A percentile compares a stretch with the other conserved stretches of the same genome.
These are phyloP conservation scores for Conidiobolus incongruus DNA, from an alignment of 371 early-diverging fungal species.

Conservation along the genomic window DNA sequence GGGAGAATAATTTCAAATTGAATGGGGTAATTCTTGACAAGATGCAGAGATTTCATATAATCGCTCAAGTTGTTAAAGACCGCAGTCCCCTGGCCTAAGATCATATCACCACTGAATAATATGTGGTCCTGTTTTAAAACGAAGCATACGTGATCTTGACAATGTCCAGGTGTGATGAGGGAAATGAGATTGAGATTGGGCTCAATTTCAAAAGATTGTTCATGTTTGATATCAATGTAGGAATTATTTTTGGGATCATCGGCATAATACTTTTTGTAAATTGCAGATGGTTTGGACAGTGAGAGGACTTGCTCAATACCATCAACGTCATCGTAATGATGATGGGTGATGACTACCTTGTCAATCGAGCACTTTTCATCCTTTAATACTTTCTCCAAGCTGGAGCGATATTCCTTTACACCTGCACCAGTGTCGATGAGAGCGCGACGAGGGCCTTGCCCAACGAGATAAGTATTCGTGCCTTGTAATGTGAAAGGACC, in stretches of 20 bases:
- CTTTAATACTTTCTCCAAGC: constrained; percentile 23
- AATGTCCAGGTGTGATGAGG: constrained; percentile 66
- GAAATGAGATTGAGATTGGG: too few relatives aligned
- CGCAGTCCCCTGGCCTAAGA: constrained; percentile 65
- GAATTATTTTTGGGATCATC: too few relatives aligned
- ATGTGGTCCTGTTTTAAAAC: constrained; percentile 41
- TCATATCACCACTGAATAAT: constrained; percentile 60
- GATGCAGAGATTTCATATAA: constrained; percentile 36
- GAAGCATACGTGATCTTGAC: constrained; percentile 52
- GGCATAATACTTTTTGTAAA: constrained; percentile 7
- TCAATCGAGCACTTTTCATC: constrained; percentile 28
- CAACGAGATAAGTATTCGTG: constrained; percentile 81
- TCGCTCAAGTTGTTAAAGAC: constrained; percentile 47
- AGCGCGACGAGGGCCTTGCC: constrained; percentile 36
- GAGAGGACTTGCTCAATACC: constrained; percentile 38
- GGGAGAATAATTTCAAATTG: constrained; percentile 12
- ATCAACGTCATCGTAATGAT: constrained; percentile 61
- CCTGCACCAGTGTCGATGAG: constrained; percentile 73
- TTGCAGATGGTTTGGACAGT: too few relatives aligned
- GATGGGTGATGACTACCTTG: constrained; percentile 62
- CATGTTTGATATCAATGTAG: too few relatives aligned
- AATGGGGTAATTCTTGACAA: constrained; percentile 10
- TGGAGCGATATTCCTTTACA: constrained; percentile 28
- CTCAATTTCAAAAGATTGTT: too few relatives aligned
- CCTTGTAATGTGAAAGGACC: constrained; percentile 52